These are phyloP conservation scores for Neonectria faginata DNA, from an alignment of 2,329 filamentous ascomycete genomes.

Conservation along the genomic window DNA sequence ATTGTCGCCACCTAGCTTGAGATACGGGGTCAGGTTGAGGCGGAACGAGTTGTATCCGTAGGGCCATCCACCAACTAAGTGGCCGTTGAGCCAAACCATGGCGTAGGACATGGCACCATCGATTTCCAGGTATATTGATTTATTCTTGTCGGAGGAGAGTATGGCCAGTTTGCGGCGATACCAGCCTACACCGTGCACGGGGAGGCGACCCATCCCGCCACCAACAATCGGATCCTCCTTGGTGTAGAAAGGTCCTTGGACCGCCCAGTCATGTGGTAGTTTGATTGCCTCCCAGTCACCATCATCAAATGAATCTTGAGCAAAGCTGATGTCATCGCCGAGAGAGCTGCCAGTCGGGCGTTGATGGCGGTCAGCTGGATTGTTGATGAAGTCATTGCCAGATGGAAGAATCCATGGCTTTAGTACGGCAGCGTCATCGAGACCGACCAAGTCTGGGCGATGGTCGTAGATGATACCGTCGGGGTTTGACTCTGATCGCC, in stretches of 20 bases:
- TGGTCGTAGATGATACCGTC: slow-evolving; percentile 49
- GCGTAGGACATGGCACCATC: slow-evolving; percentile 65
- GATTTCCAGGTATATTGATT: slow-evolving; percentile 59
- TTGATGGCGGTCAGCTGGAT: slow-evolving; percentile 45
- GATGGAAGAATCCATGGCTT: slow-evolving; percentile 57
- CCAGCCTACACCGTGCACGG: slow-evolving; percentile 65
- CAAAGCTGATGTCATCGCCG: slow-evolving; percentile 48
- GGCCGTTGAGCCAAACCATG: slow-evolving; percentile 64
- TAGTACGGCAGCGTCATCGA: slow-evolving; percentile 39
- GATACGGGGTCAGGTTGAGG: slow-evolving; percentile 60
- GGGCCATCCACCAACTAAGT: slow-evolving; percentile 64
- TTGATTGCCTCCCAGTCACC: slow-evolving; percentile 54
- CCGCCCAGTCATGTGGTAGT: slow-evolving; percentile 63
- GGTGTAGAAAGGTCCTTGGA: slow-evolving; percentile 58
- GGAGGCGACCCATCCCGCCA: slow-evolving; percentile 58
- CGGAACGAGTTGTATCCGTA: slow-evolving; percentile 64
- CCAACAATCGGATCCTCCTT: slow-evolving; percentile 49
- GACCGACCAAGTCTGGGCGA: slow-evolving; percentile 35
- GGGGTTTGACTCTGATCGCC: slow-evolving; percentile 42
- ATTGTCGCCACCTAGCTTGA: slow-evolving; percentile 52
- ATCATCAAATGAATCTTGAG: slow-evolving; percentile 54
- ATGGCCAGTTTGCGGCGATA: slow-evolving; percentile 58
- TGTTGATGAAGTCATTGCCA: slow-evolving; percentile 55
- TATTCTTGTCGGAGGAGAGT: slow-evolving; percentile 48
- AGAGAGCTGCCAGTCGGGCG: slow-evolving; percentile 46